Conservation (phyloP, 2,329 filamentous ascomycete species). For the Aspergillus spinulosporus region DNA sequence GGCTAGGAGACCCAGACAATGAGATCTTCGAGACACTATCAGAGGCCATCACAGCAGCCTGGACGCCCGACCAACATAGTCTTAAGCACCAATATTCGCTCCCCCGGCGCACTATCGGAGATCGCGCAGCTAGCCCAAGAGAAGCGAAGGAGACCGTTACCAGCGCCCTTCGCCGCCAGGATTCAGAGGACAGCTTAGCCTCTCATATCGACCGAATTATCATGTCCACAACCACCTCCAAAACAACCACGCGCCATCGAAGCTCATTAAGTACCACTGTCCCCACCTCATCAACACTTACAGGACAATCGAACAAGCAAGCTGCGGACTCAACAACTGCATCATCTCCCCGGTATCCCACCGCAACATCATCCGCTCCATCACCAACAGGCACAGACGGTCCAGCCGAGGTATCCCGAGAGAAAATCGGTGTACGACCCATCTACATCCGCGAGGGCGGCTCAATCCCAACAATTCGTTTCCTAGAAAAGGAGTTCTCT, state of each 20-base stretch:
- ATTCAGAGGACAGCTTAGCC: conserved; percentile 43
- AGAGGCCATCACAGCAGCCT: conserved; percentile 78
- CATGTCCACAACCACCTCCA: conserved; percentile 40
- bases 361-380: background rate
- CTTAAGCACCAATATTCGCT: conserved; percentile 39
- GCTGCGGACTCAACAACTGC: conserved; percentile 4
- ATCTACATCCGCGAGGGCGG: conserved; percentile 95
- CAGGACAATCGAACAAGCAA: conserved; percentile 25
- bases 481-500: conserved; percentile 88
- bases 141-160: conserved; percentile 18
- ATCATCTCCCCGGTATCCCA: conserved; percentile 1
- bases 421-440: conserved; percentile 47
- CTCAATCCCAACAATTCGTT: conserved; percentile 90
- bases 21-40: conserved; percentile 89
- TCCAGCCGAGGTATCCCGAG: background rate
- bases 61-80: conserved; percentile 55
- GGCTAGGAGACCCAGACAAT: conserved; percentile 89
- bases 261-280: conserved; percentile 29
- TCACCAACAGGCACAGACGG: background rate
- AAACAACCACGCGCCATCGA: conserved; percentile 29
- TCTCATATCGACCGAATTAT: conserved; percentile 43
- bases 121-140: conserved; percentile 16
- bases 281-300: conserved; percentile 44
- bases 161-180: conserved; percentile 30
- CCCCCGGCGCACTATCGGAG: conserved; percentile 23